phyloP scores from a whole-genome alignment of 1,284 basidiomycete species.

The Tausonia pullulans region DNA sequence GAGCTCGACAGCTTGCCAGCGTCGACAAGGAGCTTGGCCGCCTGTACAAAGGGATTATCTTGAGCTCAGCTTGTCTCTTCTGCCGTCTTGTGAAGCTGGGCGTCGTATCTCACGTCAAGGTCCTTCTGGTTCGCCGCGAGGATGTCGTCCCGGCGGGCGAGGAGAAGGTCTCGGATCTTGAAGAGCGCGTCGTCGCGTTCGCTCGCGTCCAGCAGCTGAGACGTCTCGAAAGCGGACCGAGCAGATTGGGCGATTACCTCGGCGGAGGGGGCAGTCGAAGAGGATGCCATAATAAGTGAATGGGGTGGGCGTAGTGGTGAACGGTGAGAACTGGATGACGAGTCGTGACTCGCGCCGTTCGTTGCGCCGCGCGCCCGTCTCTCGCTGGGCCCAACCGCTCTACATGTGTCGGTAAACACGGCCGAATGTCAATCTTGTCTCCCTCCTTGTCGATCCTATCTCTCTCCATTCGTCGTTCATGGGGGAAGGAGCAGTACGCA shows the following conservation, averaged over 20 bases:
- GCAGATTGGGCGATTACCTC: constrained; percentile 58
- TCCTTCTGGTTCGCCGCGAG: constrained; percentile 69
- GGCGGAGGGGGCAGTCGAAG: constrained; percentile 21
- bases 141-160: constrained; percentile 52
- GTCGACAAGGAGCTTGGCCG: constrained; percentile 63
- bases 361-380: too few relatives aligned
- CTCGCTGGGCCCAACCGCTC: too few relatives aligned
- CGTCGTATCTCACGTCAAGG: constrained; percentile 46
- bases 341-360: too few relatives aligned
- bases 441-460: too few relatives aligned
- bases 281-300: not conserved
- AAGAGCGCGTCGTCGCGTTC: constrained; percentile 62
- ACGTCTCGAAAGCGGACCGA: constrained; percentile 69
- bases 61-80: not conserved
- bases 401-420: too few relatives aligned
- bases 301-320: not conserved
- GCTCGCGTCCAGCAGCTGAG: constrained; percentile 58
- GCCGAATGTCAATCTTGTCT: too few relatives aligned
- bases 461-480: too few relatives aligned
- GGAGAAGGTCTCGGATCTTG: constrained; percentile 56
- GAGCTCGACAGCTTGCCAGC: constrained; percentile 72
- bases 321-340: too few relatives aligned
- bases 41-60: constrained; percentile 36
- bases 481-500: too few relatives aligned
- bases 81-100: too few relatives aligned